phyloP scores from a whole-genome alignment of 176 grass and related monocot genomes.

The Avena eriantha region DNA sequence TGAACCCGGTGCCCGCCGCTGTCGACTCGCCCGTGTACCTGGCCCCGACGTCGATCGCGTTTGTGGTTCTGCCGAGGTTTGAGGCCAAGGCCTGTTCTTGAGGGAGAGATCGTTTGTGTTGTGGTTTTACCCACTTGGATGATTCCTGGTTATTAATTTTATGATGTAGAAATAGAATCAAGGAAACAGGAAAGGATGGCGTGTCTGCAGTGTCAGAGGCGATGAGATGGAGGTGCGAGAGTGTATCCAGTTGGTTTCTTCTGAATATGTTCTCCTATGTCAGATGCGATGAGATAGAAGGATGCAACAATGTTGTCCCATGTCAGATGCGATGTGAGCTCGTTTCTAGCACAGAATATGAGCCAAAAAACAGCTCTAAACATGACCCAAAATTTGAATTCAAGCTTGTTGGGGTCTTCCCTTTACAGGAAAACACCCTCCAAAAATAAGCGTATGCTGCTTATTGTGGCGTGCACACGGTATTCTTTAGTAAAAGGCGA shows the following conservation, averaged over 20 bases:
- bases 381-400: not conserved
- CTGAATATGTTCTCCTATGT: no score
- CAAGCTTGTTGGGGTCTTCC: not conserved
- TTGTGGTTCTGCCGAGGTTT: slow-evolving; percentile 83
- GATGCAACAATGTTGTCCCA: no score
- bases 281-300: no score
- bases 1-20: slow-evolving; percentile 51
- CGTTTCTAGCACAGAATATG: no score
- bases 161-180: not conserved
- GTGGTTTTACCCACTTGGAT: not conserved
- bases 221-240: no score
- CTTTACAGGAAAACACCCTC: not conserved
- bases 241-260: no score
- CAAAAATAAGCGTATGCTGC: slow-evolving; percentile 38
- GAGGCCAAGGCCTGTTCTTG: slow-evolving; percentile 78
- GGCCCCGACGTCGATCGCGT: slow-evolving; percentile 74
- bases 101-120: not conserved
- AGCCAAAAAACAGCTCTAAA: no score
- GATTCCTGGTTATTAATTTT: not conserved
- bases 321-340: no score
- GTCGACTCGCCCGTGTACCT: slow-evolving; percentile 54
- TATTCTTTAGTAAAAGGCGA: slow-evolving; percentile 83
- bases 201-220: no score
- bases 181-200: no score
- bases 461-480: slow-evolving; percentile 42